phyloP scores from a whole-genome alignment of 2,329 filamentous ascomycete genomes.

The Penicillium sp. region DNA sequence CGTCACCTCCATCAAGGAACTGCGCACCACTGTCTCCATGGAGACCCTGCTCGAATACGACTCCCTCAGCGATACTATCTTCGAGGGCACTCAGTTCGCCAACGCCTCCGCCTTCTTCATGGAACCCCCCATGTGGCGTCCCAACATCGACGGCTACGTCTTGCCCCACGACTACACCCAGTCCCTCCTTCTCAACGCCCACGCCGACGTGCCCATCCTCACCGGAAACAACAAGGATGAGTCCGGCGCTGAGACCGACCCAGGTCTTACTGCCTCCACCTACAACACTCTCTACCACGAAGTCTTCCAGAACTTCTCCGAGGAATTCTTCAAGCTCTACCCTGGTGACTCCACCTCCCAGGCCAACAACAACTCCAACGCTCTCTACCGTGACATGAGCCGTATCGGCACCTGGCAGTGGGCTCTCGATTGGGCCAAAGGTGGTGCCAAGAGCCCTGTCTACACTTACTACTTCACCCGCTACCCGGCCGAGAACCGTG shows the following conservation, averaged over 20 bases:
- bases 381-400: slow-evolving; percentile 19
- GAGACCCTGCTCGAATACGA: not conserved
- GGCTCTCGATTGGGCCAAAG: slow-evolving; percentile 16
- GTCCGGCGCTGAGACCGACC: slow-evolving; percentile 21
- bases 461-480: slow-evolving; percentile 26
- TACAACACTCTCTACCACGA: slow-evolving; percentile 10
- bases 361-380: slow-evolving; percentile 18
- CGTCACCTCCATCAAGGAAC: not conserved
- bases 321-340: slow-evolving; percentile 8
- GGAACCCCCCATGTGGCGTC: not conserved
- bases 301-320: not conserved
- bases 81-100: not conserved
- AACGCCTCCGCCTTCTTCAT: not conserved
- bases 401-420: slow-evolving; percentile 22
- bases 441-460: slow-evolving; percentile 11
- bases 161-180: no score
- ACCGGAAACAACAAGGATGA: slow-evolving; percentile 28
- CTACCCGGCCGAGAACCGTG: not conserved
- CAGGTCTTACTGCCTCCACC: slow-evolving; percentile 12
- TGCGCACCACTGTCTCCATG: not conserved
- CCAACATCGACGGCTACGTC: slow-evolving; percentile 14
- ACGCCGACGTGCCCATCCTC: slow-evolving; percentile 23
- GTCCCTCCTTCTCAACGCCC: no score
- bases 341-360: slow-evolving; percentile 4
- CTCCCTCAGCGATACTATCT: not conserved